phyloP scores from a whole-genome alignment of 257 asterid genomes.

The Rubia yunnanensis region DNA sequence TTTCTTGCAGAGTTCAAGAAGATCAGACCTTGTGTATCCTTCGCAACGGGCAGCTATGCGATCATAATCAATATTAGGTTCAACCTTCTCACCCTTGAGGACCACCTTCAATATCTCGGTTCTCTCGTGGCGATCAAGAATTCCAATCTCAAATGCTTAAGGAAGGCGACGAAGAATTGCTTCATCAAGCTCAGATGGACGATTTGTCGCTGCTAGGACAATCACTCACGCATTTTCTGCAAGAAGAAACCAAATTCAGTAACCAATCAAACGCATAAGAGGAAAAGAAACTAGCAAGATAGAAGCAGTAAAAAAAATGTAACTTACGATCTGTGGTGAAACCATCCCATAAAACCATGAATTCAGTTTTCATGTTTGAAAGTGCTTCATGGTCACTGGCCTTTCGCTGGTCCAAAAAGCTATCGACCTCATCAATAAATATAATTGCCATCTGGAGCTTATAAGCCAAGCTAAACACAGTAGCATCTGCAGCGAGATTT shows the following conservation, averaged over 20 bases:
- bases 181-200: slow-evolving; percentile 97
- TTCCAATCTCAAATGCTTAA: slow-evolving; percentile 87
- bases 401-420: slow-evolving; percentile 94
- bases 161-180: slow-evolving; percentile 96
- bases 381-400: slow-evolving; percentile 73
- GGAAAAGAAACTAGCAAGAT: not conserved
- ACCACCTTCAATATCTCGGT: slow-evolving; percentile 71
- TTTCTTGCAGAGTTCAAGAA: slow-evolving; percentile 82
- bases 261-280: not conserved
- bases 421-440: slow-evolving; percentile 96
- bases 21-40: slow-evolving; percentile 88
- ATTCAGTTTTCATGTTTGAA: slow-evolving; percentile 89
- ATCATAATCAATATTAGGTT: slow-evolving; percentile 52
- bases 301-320: not conserved
- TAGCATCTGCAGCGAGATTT: slow-evolving; percentile 54
- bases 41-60: slow-evolving; percentile 61
- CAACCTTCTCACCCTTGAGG: slow-evolving; percentile 68
- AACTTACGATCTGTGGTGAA: slow-evolving; percentile 86
- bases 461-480: slow-evolving; percentile 88
- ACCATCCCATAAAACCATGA: slow-evolving; percentile 99
- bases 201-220: slow-evolving; percentile 98
- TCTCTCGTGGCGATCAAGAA: slow-evolving; percentile 61
- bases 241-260: not conserved
- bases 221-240: slow-evolving; percentile 79
- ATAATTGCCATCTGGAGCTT: slow-evolving; percentile 97